Percentiles rank a stretch among this genome's conserved stretches.
phyloP scores from a whole-genome alignment of 257 asterid genomes.

The Capsicum pubescens region DNA sequence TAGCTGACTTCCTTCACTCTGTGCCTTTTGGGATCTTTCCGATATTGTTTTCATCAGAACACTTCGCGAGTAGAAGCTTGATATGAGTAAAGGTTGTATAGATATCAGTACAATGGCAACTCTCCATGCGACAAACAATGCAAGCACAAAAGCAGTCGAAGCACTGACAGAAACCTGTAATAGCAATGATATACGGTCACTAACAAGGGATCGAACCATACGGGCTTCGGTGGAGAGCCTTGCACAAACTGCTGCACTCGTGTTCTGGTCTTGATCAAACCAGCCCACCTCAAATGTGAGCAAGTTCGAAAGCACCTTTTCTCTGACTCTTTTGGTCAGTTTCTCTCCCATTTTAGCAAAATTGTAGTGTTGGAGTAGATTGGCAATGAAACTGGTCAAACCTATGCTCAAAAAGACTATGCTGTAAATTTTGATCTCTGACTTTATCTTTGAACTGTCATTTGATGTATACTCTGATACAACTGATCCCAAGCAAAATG shows the following conservation, averaged over 20 bases:
- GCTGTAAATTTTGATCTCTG: constrained; percentile 48
- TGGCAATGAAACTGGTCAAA: constrained; percentile 54
- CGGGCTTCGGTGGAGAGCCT: constrained; percentile 67
- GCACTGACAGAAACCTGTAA: constrained; percentile 67
- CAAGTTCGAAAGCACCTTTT: constrained; percentile 50
- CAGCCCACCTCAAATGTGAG: constrained; percentile 73
- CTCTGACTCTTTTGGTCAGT: constrained; percentile 62
- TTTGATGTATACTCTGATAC: constrained; percentile 56
- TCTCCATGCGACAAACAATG: constrained; percentile 63
- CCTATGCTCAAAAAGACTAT: constrained; percentile 50
- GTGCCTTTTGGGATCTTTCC: constrained; percentile 57
- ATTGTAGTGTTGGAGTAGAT: constrained; percentile 68
- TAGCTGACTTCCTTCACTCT: constrained; percentile 69
- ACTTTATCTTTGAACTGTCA: constrained; percentile 45
- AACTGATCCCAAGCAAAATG: constrained; percentile 65
- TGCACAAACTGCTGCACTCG: constrained; percentile 64
- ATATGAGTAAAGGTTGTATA: constrained; percentile 60
- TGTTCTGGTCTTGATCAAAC: constrained; percentile 72
- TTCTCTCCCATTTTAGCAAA: constrained; percentile 75
- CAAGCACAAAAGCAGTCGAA: constrained; percentile 55
- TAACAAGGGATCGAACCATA: constrained; percentile 63
- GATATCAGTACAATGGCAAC: constrained; percentile 76
- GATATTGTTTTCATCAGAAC: constrained; percentile 67
- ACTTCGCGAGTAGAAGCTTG: constrained; percentile 65
- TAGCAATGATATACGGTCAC: constrained; percentile 64